phyloP scores from a whole-genome alignment of 495 filamentous ascomycete genomes.

The Achaetomiella virescens region DNA sequence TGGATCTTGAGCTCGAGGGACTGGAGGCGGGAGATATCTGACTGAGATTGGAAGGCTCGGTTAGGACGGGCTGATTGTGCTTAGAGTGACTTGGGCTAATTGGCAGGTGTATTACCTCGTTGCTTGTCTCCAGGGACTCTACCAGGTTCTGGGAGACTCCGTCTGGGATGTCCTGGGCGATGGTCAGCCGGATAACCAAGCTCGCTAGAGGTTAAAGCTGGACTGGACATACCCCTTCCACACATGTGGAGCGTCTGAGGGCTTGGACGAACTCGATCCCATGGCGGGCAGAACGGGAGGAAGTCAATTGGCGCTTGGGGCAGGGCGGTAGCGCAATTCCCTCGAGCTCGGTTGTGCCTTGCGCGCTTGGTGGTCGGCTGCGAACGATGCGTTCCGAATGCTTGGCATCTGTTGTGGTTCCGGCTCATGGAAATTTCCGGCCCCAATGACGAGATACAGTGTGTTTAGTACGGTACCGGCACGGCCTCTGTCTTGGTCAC shows the following conservation, averaged over 20 bases:
- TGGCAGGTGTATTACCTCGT: conserved; percentile 58
- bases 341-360: conserved; percentile 3
- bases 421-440: conserved; percentile 22
- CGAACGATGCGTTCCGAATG: conserved; percentile 14
- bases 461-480: background rate
- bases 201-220: background rate
- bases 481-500: background rate
- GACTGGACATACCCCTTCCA: conserved; percentile 40
- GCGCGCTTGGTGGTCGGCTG: background rate
- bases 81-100: conserved; percentile 1
- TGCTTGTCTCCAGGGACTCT: conserved; percentile 71
- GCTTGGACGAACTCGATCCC: conserved; percentile 48
- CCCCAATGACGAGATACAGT: conserved; percentile 13
- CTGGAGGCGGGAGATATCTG: conserved; percentile 77
- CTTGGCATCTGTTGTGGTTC: conserved; percentile 18
- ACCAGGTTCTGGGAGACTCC: conserved; percentile 82
- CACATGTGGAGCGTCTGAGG: conserved; percentile 35
- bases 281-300: conserved; percentile 25
- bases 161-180: conserved; percentile 66
- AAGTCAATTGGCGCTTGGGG: conserved; percentile 15
- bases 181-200: background rate
- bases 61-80: background rate
- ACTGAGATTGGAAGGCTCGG: conserved; percentile 41
- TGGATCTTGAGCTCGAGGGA: conserved; percentile 83
- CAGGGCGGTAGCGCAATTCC: conserved; percentile 2